Conservation (phyloP, 257 asterid species). For the Fraxinus anomala region DNA sequence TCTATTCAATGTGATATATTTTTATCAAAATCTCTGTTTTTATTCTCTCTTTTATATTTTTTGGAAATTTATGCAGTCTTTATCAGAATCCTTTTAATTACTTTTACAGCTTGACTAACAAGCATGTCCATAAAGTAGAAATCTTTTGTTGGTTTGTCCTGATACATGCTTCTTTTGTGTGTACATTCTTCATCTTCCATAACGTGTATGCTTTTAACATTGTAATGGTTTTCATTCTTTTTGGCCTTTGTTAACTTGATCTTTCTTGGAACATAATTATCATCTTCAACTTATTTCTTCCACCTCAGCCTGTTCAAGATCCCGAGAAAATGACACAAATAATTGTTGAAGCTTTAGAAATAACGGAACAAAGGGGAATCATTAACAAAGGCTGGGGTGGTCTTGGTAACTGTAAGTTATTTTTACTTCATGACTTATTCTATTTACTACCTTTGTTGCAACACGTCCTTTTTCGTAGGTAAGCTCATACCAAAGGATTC, state of each 20-base stretch:
- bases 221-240: conserved; percentile 7
- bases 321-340: conserved; percentile 92
- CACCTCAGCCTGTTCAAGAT: conserved; percentile 88
- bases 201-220: neutral
- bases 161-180: neutral
- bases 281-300: conserved; percentile 11
- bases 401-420: conserved; percentile 87
- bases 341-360: conserved; percentile 79
- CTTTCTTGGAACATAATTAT: conserved; percentile 3
- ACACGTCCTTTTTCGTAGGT: conserved; percentile 11
- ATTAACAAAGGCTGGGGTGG: conserved; percentile 99
- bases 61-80: neutral
- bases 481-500: conserved; percentile 11
- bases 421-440: conserved; percentile 19
- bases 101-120: neutral
- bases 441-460: neutral
- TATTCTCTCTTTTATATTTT: neutral
- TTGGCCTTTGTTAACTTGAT: conserved; percentile 21
- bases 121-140: neutral
- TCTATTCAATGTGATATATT: neutral
- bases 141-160: neutral
- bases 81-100: neutral
- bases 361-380: conserved; percentile 83
- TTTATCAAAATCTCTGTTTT: neutral
- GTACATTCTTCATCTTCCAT: neutral